Conservation (phyloP, 179 eudicot species). For the Silene vulgaris region DNA sequence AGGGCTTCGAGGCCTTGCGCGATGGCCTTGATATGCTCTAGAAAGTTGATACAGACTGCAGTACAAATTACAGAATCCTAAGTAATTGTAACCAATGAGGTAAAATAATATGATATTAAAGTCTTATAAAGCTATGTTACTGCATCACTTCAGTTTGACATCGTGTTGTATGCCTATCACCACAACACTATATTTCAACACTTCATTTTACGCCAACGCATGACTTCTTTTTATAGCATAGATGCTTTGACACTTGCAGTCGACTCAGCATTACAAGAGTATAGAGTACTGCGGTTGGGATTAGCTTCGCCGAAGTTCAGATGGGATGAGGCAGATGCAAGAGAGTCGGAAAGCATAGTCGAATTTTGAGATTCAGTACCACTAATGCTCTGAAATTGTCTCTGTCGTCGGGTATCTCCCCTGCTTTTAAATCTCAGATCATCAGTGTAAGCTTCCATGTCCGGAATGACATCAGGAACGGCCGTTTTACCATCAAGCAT, state of each 20-base stretch:
- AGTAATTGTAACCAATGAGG: neutral
- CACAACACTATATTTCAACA: too few species aligned
- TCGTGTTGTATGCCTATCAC: too few species aligned
- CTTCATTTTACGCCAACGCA: too few species aligned
- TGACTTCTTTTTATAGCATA: too few species aligned
- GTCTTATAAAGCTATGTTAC: neutral
- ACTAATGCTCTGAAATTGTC: constrained; percentile 10
- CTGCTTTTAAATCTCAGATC: constrained; percentile 31
- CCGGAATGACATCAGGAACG: constrained; percentile 24
- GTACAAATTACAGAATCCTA: neutral
- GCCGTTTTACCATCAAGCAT: constrained; percentile 30
- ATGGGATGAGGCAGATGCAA: constrained; percentile 16
- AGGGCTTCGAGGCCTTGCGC: constrained; percentile 6
- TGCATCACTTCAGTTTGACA: too few species aligned
- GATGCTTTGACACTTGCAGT: neutral
- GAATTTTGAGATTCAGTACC: constrained; percentile 20
- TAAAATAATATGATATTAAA: neutral
- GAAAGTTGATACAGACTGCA: too few species aligned
- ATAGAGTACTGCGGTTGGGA: neutral
- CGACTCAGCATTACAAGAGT: neutral
- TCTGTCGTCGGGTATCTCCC: constrained; percentile 7
- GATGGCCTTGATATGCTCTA: neutral
- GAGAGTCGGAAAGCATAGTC: constrained; percentile 19
- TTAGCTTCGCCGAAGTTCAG: constrained; percentile 8
- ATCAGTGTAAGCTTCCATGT: constrained; percentile 20